phyloP scores from a whole-genome alignment of 2,329 filamentous ascomycete genomes.

The Fusarium napiforme region DNA sequence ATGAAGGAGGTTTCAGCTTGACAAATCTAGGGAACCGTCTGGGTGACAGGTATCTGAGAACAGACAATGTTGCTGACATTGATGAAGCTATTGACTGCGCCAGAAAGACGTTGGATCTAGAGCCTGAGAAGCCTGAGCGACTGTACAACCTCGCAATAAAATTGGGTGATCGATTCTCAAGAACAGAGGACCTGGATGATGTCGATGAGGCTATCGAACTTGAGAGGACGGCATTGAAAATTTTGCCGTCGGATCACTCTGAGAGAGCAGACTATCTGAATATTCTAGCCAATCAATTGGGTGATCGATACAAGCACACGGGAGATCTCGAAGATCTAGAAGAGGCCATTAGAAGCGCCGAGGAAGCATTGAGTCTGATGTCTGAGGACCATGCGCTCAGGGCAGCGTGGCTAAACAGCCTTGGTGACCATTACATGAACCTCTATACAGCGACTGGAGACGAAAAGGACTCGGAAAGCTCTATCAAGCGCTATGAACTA shows the following conservation, averaged over 20 bases:
- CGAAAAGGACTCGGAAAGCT: background rate
- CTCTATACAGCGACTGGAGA: background rate
- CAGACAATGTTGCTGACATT: background rate
- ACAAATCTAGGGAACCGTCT: constrained; percentile 1
- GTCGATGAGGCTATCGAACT: background rate
- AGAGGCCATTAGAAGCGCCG: background rate
- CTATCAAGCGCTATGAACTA: background rate
- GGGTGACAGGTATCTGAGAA: background rate
- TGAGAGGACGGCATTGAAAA: background rate
- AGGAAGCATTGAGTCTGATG: background rate
- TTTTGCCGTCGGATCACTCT: background rate
- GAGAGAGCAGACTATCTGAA: background rate
- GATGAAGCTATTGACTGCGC: background rate
- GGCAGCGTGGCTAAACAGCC: background rate
- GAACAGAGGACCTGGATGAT: background rate
- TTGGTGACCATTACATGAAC: background rate
- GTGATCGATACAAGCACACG: background rate
- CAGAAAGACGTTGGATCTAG: background rate
- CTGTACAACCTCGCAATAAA: background rate
- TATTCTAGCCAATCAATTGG: background rate
- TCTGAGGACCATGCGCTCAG: background rate
- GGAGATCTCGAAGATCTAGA: background rate
- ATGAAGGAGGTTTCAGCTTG: background rate
- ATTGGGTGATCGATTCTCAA: background rate
- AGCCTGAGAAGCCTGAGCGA: background rate